phyloP scores from a whole-genome alignment of 257 asterid species.

The Ehretia macrophylla region DNA sequence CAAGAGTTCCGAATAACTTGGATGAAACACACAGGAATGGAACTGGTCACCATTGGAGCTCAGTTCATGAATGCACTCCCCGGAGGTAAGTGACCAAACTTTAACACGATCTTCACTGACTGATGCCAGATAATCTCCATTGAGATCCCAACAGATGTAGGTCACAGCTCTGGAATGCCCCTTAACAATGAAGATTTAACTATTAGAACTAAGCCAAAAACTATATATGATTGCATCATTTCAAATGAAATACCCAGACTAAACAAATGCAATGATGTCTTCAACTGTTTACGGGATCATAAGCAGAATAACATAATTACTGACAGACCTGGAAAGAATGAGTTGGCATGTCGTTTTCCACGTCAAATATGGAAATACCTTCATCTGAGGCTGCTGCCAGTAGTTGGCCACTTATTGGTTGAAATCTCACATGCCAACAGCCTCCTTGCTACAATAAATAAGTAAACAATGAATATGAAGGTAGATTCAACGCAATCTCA shows the following conservation, averaged over 20 bases:
- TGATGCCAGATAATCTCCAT: slow-evolving; percentile 83
- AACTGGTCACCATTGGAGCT: slow-evolving; percentile 69
- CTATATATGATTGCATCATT: no score
- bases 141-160: slow-evolving; percentile 94
- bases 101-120: slow-evolving; percentile 87
- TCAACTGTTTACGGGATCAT: no score
- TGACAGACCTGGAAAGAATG: slow-evolving; percentile 72
- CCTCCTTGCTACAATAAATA: slow-evolving; percentile 80
- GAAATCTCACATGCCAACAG: slow-evolving; percentile 94
- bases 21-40: slow-evolving; percentile 93
- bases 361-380: slow-evolving; percentile 78
- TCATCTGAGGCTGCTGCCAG: slow-evolving; percentile 96
- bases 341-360: slow-evolving; percentile 84
- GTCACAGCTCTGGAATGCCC: slow-evolving; percentile 77
- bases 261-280: no score
- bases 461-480: slow-evolving; percentile 12
- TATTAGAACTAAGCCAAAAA: background rate
- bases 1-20: slow-evolving; percentile 78
- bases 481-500: background rate
- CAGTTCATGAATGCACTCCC: slow-evolving; percentile 86
- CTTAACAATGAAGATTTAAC: slow-evolving; percentile 19
- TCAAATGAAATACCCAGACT: no score
- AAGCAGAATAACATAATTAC: no score
- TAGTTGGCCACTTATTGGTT: slow-evolving; percentile 72
- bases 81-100: slow-evolving; percentile 86